Base-by-base conservation (phyloP, 371 early-diverging fungal species). In the Hamiltosporidium magnivora region DNA sequence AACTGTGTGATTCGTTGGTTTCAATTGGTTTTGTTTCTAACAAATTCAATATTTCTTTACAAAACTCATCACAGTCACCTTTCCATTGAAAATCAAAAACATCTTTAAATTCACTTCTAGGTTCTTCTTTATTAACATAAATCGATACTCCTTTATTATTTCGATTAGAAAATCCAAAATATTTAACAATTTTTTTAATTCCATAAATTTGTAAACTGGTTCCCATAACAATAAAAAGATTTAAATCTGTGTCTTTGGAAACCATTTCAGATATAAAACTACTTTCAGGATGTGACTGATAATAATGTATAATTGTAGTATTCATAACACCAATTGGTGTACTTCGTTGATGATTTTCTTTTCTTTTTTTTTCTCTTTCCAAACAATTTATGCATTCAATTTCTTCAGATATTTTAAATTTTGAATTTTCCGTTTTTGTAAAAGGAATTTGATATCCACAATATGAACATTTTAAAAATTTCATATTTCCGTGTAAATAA, bases 131-230 rank as follows among this genome's bases (percentile, higher is more conserved):
- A 41, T 76, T 74, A n/a, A 81, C 72, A 63, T 73, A 75, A 43
- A 81, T 68, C 36, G 67, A n/a, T 41, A 67, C 68, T 0, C 76
- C 76, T 14, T 67, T 43, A 14, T 68, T 75, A 2, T 52, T 69
- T 49, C 6, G 6, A 49, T 12, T 8, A 49, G 6, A 6, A 3
- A 4, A 25, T 55, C 3, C 3, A 25, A 92, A 85, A 49, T 88
- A 86, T 74, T 88, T 88, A 44, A 94, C 88, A 46, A 96, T 84
- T 74, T 85, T 82, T 63, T 90, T 89, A 49, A 94, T 85, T 0
- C 95, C 97, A 71, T 87, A 86, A 36, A 96, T 90, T 75, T 91
- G 91, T 25, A 98, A 85, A 3, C 90, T 89, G 11, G 99, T 98
- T 39, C 99, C 99, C 85, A 96, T 90, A 36, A 98, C 90, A 63